Base-by-base conservation (phyloP, 805 yeast genomes). In the Metschnikowia gelsemii region DNA sequence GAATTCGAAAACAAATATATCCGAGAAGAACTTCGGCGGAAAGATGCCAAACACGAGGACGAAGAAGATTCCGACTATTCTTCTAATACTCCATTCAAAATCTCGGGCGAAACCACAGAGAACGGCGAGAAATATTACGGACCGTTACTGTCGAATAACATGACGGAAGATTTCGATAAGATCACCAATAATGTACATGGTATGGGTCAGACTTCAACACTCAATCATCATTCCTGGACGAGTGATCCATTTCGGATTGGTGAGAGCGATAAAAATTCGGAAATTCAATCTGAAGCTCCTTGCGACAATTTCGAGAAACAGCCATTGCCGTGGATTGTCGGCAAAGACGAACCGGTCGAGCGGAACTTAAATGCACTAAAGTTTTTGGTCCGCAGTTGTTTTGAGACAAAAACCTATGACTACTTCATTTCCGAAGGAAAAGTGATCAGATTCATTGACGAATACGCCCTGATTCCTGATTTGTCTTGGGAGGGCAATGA, bases 401-500 rank as follows among this genome's bases (percentile, higher is more conserved):
- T 76, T 52, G 66, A 63, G 32, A 32, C 43, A 2, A 55, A 62
- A 9, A 63, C 67, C 46, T 74, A 72, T 44, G 57, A 61, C 37
- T 65, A 70, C 27, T 74, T 70, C 43, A 58, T 76, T 32, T 58
- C 64, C 9, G 61, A 59, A 40, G 38, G 52, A 3, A 57, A 59
- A 7, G 52, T 73, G 1, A 38, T 70, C 4, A 57, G 58, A 2
- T 74, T 74, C 37, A 52, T 76, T 18, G 57, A 63, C 13, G 58
- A 61, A 16, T 68, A 71, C 51, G 60, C 55, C 8, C 24, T 45
- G 3, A 55, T 63, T 28, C 55, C 57, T 6, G 66, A 62, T 32
- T 48, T 55, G 32, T 63, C 61, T 14, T 73, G 79, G 79, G 73
- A 68, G 37, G 59, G 69, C 44, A 76, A 72, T 42, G 78, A 75